Base-by-base conservation (phyloP, 2,329 filamentous ascomycete genomes). In the Trichoderma sp. region DNA sequence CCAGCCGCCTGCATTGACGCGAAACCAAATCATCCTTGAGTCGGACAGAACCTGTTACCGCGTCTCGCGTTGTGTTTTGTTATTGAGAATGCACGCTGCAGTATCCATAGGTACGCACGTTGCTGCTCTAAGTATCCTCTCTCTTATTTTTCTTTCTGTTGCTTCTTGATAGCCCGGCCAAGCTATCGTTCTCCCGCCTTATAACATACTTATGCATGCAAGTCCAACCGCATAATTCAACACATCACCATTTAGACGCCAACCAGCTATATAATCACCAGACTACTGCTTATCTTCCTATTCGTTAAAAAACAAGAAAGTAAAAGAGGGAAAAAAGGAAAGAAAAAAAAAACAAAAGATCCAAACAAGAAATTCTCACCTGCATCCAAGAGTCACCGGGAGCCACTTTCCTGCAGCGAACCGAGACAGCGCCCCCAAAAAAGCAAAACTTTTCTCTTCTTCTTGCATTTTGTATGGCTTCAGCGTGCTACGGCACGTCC, bases 331-430 rank as follows among this genome's bases (percentile, higher is more conserved):
- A 21, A 7, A 8, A 63, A 27, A 21, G 52, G 29, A 14, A 52
- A 52, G 21, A 16, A 35, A n/a, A n/a, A n/a, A 55, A 37, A 4
- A 11, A 35, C 3, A 2, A 27, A 40, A 55, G 21, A 21, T 47
- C n/a, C 31, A 63, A 55, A 24, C 49, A 21, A 31, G 56, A 37
- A 24, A 37, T 21, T 43, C n/a, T 29, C 10, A 63, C 53, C 60
- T 49, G 60, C 43, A 49, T 55, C n/a, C n/a, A 37, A 27, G 27
- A 35, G 27, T 49, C 31, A 13, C 53, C 53, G 53, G 53, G 53
- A 35, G 47, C 27, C n/a, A 64, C 37, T 43, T 8, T 31, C 43
- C 33, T 64, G 61, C 61, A 55, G 49, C 61, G 61, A 31, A 43
- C 37, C 31, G 33, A 64, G 59, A 64, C 61, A 64, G 21, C 11